Percentiles rank a stretch among this genome's conserved stretches.
Conservation (phyloP, 305 asterid species). For the Andrographis paniculata region DNA sequence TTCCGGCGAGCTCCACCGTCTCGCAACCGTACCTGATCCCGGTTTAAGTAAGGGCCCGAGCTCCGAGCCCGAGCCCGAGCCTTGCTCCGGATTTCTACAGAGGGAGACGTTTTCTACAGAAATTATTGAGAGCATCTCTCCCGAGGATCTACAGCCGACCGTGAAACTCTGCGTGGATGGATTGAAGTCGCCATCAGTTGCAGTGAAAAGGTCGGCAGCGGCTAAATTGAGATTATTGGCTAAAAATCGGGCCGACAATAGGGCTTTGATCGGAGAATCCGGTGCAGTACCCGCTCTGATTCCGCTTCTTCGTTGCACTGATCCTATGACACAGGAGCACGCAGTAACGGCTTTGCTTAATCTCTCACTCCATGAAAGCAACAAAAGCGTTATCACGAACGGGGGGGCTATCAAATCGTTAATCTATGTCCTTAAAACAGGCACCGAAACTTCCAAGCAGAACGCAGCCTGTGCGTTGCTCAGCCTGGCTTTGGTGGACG, state of each 20-base stretch:
- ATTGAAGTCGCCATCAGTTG: conserved; percentile 51
- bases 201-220: conserved; percentile 80
- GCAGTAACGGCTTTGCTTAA: conserved; percentile 79
- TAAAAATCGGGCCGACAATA: conserved; percentile 79
- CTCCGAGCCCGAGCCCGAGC: conserved; percentile 47
- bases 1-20: conserved; percentile 88
- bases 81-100: conserved; percentile 71
- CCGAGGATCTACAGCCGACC: conserved; percentile 91
- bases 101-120: conserved; percentile 86
- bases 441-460: conserved; percentile 80
- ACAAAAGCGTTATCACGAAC: conserved; percentile 45
- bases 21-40: conserved; percentile 48
- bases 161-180: conserved; percentile 79
- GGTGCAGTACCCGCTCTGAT: conserved; percentile 79
- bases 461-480: conserved; percentile 86
- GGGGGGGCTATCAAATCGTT: conserved; percentile 67
- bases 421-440: conserved; percentile 72
- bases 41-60: conserved; percentile 15
- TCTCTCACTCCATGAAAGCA: conserved; percentile 69
- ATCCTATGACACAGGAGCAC: conserved; percentile 78
- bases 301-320: conserved; percentile 72
- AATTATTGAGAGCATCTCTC: conserved; percentile 77
- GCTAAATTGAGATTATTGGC: conserved; percentile 75
- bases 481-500: conserved; percentile 76
- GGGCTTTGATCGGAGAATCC: conserved; percentile 81